A percentile compares a stretch with the other conserved stretches of the same genome.
Conservation (phyloP, 177 flowering plant genomes). For the Telopea speciosissima region DNA sequence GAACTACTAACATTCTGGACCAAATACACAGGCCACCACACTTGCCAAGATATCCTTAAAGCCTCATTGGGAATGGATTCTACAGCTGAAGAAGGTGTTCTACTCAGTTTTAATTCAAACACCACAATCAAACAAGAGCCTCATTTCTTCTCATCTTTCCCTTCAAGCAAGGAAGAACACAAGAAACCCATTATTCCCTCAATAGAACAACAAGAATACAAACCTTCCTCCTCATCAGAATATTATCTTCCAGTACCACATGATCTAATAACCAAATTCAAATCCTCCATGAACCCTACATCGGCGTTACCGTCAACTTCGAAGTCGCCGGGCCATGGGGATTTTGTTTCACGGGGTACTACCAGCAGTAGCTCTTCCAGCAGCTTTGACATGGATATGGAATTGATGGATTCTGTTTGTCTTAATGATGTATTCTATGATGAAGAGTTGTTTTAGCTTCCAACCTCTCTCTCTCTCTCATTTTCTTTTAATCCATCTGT, state of each 20-base stretch:
- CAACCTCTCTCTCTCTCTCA: no score
- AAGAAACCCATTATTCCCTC: slow-evolving; percentile 6
- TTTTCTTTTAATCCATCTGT: no score
- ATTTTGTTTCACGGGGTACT: background rate
- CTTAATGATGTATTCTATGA: no score
- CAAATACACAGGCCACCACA: background rate
- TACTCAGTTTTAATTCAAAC: background rate
- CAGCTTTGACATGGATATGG: background rate
- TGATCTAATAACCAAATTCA: background rate
- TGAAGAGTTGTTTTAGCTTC: no score
- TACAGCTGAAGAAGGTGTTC: background rate
- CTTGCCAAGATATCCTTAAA: background rate
- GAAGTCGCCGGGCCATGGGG: background rate
- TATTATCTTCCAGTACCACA: background rate
- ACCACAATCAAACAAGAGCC: background rate
- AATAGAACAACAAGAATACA: slow-evolving; percentile 13
- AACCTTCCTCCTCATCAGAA: background rate
- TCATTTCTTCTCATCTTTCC: background rate
- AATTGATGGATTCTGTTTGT: background rate
- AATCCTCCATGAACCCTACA: background rate
- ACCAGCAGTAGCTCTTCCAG: background rate
- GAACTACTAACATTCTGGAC: background rate
- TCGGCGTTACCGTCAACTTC: background rate
- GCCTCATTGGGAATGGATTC: background rate
- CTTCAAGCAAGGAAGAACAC: background rate